Evolutionary conservation across 345 rosid genomes (phyloP).

Genomic region (Erucastrum elatum): DNA sequence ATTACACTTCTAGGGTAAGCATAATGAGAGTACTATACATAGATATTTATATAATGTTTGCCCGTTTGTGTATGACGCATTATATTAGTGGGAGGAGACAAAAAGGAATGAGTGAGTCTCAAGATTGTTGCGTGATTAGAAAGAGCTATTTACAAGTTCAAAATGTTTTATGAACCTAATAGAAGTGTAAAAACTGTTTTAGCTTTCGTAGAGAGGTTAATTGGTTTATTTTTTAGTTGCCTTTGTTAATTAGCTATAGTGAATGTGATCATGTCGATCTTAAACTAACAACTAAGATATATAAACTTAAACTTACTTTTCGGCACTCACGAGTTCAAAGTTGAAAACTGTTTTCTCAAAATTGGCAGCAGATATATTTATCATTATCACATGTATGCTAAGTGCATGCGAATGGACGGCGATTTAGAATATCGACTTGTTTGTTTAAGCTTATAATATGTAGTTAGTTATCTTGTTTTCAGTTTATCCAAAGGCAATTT

Average conservation of each 20-base stretch:
- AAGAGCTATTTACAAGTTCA: neutral
- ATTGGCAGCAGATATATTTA: slow-evolving; percentile 18
- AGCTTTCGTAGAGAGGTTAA: slow-evolving; percentile 1
- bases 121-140: slow-evolving; percentile 34
- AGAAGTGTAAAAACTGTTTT: neutral
- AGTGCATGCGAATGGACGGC: slow-evolving; percentile 31
- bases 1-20: slow-evolving; percentile 28
- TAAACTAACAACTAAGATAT: slow-evolving; percentile 23
- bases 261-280: slow-evolving; percentile 25
- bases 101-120: slow-evolving; percentile 33
- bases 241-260: neutral
- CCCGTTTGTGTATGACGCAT: slow-evolving; percentile 27
- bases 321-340: slow-evolving; percentile 7
- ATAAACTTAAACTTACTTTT: slow-evolving; percentile 9
- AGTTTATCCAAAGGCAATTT: neutral
- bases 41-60: slow-evolving; percentile 20
- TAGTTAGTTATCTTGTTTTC: slow-evolving; percentile 7
- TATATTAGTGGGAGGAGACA: slow-evolving; percentile 37
- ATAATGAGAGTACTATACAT: slow-evolving; percentile 28
- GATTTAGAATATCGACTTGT: slow-evolving; percentile 11
- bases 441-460: slow-evolving; percentile 13
- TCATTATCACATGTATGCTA: slow-evolving; percentile 13
- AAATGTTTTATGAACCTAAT: neutral
- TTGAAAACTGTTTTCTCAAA: neutral
- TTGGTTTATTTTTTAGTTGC: slow-evolving; percentile 1